Percentiles rank a stretch among this genome's conserved stretches.
phyloP scores from a whole-genome alignment of 129 eudicot genomes.

The Flaveria robusta region DNA sequence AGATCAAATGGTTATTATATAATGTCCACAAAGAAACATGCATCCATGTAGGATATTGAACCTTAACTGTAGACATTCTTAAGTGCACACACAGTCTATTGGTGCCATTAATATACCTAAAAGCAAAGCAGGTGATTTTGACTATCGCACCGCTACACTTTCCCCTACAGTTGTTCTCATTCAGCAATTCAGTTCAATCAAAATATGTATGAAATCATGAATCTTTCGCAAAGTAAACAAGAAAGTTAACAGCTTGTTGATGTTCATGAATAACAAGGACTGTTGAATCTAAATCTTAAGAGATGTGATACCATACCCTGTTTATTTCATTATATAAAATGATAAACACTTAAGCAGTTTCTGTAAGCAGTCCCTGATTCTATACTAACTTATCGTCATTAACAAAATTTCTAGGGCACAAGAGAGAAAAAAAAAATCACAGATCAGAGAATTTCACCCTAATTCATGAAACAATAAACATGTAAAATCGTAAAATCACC shows the following conservation, averaged over 20 bases:
- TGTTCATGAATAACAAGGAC: neutral
- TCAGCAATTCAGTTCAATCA: neutral
- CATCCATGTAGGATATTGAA: neutral
- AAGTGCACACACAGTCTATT: too few relatives aligned
- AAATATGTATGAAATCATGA: neutral
- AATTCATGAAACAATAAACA: too few relatives aligned
- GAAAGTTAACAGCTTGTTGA: neutral
- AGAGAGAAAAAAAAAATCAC: slow-evolving; percentile 1
- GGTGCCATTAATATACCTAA: too few relatives aligned
- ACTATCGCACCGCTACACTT: too few relatives aligned
- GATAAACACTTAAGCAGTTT: neutral
- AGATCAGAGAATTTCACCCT: neutral
- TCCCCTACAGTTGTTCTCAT: neutral
- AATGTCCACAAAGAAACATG: neutral
- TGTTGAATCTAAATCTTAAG: neutral
- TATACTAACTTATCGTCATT: neutral
- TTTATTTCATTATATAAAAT: neutral
- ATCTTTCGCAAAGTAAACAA: neutral
- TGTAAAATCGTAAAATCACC: neutral
- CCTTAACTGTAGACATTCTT: neutral
- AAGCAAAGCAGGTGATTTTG: too few relatives aligned
- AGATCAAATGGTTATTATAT: neutral
- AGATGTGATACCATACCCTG: neutral
- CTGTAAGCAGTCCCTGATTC: neutral
- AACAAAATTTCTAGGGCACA: slow-evolving; percentile 2